Base-by-base conservation (phyloP, 805 yeast genomes). In the Candida ulmi region DNA sequence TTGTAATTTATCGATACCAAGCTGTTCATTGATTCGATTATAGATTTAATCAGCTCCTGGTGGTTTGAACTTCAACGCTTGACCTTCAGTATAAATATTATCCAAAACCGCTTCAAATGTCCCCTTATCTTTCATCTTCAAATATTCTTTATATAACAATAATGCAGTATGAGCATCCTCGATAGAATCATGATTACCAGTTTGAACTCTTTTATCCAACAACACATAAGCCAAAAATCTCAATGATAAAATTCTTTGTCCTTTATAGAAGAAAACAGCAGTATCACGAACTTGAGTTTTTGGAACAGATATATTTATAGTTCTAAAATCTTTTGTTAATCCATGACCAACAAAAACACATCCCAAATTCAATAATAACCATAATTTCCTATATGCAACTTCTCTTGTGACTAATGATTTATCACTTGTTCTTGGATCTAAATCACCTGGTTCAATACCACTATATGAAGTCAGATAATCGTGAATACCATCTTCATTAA, bases 281-380 rank as follows among this genome's bases (percentile, higher is more conserved):
- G 99, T 93, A 60, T 93, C 99, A 40, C 95, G 70, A 23, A 93
- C 90, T 60, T 95, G 99, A 2, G 61, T 60, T 19, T 71, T 68
- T 0, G 98, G 98, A 2, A 95, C 95, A 55, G 84, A 85, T 35
- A 93, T 77, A 54, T 93, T 93, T 50, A 95, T 93, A 26, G 93
- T 85, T 52, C 97, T 71, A 69, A 93, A 93, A 64, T 93, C 99
- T 50, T 88, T 88, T 30, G 74, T 71, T 43, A 93, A 68, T 2
- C 97, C 96, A 64, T 93, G 99, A 0, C 99, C 99, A 25, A 93
- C 88, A 66, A 93, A 91, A 0, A 84, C 75, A 56, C 95, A 88
- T 0, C 97, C 97, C 41, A 88, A 55, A 54, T 91, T 93, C 43
- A 93, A 66, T 36, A 93, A 68, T 17, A 93, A 65, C 99, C 99